Evolutionary conservation across 139 green algal species (phyloP), one percentile per base, ranked within the genome.

Genomic region (Coccomyxa sp.): DNA sequence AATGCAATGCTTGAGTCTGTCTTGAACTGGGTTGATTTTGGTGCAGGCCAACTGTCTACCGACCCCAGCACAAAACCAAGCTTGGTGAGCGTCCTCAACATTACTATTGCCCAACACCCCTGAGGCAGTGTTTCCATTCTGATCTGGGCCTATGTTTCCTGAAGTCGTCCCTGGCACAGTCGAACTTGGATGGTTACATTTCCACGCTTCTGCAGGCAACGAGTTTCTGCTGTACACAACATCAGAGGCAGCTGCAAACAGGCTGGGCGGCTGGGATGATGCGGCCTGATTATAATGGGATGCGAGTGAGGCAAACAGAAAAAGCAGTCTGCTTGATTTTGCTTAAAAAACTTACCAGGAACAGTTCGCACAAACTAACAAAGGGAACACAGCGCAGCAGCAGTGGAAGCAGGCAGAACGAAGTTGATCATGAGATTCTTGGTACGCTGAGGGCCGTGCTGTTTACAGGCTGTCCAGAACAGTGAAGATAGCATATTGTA

Each of bases 211-310:
- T 11, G 63, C 63, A 71, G 88, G 86, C 77, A 91, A 91, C 75
- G 88, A 91, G 31, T 91, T 91, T 77, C 23, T 66, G 25, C 16
- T 86, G 38, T 90, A 86, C 82, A 88, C 88, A 57, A 85, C 18
- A 25, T 28, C 79, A 38, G 90, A 78, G 21, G 68, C 80, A n/a
- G 38, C 79, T 31, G 31, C 82, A 32, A 11, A 51, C 0, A 12
- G 78, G 23, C 51, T 86, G 21, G 78, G 78, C 23, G 83, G 83
- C 14, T 86, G 78, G 83, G 83, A 86, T 58, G 28, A 28, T 80
- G 71, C 23, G 14, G 25, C 27, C 71, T 78, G 71, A 38, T 51
- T 45, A 27, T 51, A 3, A 51, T 51, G 38, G 38, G 7, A 51
- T 7, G 7, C 38, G 7, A n/a, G 7, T 51, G 38, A 51, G 38